Evolutionary conservation across 345 rosid species (phyloP), one percentile per base, ranked within the genome.

Genomic region (Punica granatum): DNA sequence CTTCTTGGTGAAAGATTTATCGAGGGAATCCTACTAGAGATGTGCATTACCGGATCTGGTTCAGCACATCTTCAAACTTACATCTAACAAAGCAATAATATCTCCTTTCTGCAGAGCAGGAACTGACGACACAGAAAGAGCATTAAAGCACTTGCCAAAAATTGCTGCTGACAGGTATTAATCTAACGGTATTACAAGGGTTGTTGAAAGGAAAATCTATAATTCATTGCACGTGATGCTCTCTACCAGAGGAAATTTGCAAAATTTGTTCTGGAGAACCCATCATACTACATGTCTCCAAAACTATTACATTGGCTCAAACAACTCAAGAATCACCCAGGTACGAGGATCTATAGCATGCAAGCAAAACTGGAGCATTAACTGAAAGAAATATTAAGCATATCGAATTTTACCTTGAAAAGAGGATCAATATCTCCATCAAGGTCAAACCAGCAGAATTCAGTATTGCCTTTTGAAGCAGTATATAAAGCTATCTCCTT

Each of bases 401-500:
- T 43, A 15, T 53, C 37, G 34, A 28, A 69, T 21, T 9, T 78
- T 73, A 93, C 97, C 98, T 93, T 93, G 81, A 93, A 93, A 74
- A 93, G 83, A 44, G 98, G 90, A 83, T 90, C 87, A 64, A 93
- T 78, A 76, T 93, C 98, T 72, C 90, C 87, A 79, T 93, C 98
- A 67, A 93, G 82, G 77, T 93, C 92, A 80, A 90, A 93, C 92
- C 91, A 90, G 73, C 80, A 72, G 69, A 90, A 93, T 51, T 90
- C 98, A 79, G 78, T 84, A 75, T 75, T 85, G 73, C 78, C 68
- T 76, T 89, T 93, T 53, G 88, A 86, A 81, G 98, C 98, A 0
- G 96, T 93, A 66, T 93, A 93, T 70, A 93, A 81, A 71, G 94
- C 98, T 75, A 93, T 77, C 84, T 90, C 98, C 77, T 93, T 93